Evolutionary conservation across 257 asterid genomes (phyloP).

Genomic region (Solanum neorickii): DNA sequence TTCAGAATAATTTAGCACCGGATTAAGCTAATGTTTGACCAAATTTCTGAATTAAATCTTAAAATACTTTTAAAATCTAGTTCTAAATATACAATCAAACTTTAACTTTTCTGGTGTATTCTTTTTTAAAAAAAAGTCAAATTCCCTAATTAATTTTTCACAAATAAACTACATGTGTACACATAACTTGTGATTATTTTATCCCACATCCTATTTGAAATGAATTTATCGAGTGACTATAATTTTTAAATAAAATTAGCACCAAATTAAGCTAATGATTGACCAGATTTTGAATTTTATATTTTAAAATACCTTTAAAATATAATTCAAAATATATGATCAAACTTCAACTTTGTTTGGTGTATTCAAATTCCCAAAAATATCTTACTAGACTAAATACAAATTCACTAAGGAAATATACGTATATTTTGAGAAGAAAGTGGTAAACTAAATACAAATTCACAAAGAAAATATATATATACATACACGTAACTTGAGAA

Average conservation of each 20-base stretch:
- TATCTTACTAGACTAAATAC: no score
- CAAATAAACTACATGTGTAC: neutral
- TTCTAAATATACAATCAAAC: no score
- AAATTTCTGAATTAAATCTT: no score
- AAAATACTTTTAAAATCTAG: no score
- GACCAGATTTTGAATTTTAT: neutral
- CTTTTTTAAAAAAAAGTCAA: no score
- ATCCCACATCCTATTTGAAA: neutral
- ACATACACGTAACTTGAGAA: rapidly evolving
- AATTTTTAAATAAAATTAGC: neutral
- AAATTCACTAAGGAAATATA: neutral
- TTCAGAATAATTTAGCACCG: neutral
- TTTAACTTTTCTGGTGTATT: neutral
- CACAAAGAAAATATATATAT: no score
- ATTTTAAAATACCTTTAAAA: neutral
- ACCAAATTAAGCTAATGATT: neutral
- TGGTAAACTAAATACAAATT: no score
- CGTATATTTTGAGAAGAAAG: no score
- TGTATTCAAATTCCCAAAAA: neutral
- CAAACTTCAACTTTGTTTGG: neutral
- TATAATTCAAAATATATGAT: neutral
- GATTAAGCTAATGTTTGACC: no score
- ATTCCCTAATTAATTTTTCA: neutral
- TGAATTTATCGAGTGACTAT: neutral
- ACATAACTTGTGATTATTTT: neutral